These are phyloP conservation scores for Citrullus mucosospermus DNA, from an alignment of 306 rosid genomes.

Conservation along the genomic window DNA sequence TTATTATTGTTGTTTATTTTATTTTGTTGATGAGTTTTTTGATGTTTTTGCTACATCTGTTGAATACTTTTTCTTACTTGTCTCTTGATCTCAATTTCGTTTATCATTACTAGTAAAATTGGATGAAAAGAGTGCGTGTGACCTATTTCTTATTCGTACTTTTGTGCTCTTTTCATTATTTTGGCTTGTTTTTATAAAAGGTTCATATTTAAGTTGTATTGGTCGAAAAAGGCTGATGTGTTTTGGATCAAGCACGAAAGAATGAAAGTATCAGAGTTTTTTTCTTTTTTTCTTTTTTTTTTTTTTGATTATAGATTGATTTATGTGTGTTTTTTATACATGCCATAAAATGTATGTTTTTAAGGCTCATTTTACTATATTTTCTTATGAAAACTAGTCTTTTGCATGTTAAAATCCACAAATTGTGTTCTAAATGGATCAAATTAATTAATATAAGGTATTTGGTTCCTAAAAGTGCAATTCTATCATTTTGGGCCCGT, in stretches of 20 bases:
- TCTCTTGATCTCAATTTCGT: conserved; percentile 90
- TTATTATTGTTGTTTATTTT: not conserved
- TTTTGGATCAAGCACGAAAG: conserved; percentile 42
- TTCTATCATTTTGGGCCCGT: no score
- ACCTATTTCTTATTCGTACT: not conserved
- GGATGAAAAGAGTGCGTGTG: conserved; percentile 92
- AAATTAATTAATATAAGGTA: no score
- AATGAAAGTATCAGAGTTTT: no score
- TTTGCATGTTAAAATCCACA: no score
- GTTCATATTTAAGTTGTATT: conserved; percentile 31
- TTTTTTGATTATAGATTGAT: no score
- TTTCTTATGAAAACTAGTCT: no score
- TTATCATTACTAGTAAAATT: conserved; percentile 80
- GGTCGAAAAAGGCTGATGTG: conserved; percentile 76
- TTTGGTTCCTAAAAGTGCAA: no score
- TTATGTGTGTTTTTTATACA: no score
- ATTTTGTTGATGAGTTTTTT: conserved; percentile 22
- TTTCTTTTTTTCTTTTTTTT: no score
- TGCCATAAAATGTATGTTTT: no score
- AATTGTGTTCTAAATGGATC: no score
- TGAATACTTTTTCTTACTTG: conserved; percentile 52
- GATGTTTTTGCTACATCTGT: conserved; percentile 2
- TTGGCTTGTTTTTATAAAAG: not conserved
- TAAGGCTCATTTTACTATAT: no score
- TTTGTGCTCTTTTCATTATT: not conserved